Evolutionary conservation across 768 basidiomycete genomes (phyloP), one percentile per base, ranked within the genome.

Genomic region (Termitomyces titanicus): DNA sequence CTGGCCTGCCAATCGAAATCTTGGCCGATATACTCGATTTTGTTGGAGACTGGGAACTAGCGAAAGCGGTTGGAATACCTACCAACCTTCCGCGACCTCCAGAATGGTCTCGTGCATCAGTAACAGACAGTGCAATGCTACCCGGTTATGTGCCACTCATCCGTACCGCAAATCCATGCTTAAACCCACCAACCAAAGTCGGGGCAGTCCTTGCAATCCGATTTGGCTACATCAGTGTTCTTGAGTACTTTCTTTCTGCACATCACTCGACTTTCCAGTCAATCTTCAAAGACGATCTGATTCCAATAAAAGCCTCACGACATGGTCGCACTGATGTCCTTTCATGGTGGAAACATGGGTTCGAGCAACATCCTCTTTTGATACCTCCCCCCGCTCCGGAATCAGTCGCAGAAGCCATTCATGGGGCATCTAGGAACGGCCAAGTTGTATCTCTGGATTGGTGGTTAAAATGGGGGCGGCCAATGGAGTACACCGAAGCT

Each of bases 41-140:
- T 60, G 68, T 91, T 9, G 89, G 86, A 13, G 86, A 92, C 66
- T 95, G 92, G 90, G 88, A 93, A 62, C 83, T 95, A 9, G 76
- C 86, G 12, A 86, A 83, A 56, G 86, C 92, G 13, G 81, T 94
- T 34, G 83, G 85, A 18, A 73, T 93, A 1, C 88, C 85, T 11
- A 89, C 89, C 5, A 82, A 82, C 9, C 68, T 94, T 0, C 69
- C 80, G 5, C 78, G 75, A 25, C 90, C 91, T 10, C 69, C 74
- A 5, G 84, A 86, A 22, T 95, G 93, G 93, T 73, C 72, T 46
- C 80, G 80, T 39, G 88, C 92, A 7, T 82, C 85, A 18, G 64
- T 70, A 25, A 84, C 82, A 6, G 92, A 95, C 70, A 71, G 80
- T 47, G 85, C 87, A 22, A 85, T 94, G 68, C 79, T 95, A 47